Percentiles rank a stretch among this genome's conserved stretches.
Evolutionary conservation across 306 rosid genomes (phyloP).

Genomic region (Cucurbita pepo): DNA sequence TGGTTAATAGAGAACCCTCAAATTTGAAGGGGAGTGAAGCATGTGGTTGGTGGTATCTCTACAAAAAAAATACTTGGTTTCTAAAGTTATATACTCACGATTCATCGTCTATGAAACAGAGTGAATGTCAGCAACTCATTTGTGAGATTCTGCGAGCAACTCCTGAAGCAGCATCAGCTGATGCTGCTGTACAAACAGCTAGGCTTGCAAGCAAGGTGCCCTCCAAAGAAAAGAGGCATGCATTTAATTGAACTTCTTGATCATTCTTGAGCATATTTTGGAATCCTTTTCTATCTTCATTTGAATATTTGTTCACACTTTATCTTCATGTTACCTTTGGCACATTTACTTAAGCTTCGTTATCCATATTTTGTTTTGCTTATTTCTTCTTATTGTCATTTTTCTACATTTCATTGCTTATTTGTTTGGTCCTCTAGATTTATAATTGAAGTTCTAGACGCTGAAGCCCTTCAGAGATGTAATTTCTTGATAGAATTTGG

Average conservation of each 20-base stretch:
- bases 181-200: conserved; percentile 98
- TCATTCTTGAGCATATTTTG: not conserved
- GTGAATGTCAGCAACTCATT: conserved; percentile 98
- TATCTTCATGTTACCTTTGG: not conserved
- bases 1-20: not conserved
- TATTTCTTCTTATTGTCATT: not conserved
- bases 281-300: not conserved
- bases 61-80: not conserved
- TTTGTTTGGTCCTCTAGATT: not conserved
- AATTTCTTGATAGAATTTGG: not conserved
- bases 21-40: not conserved
- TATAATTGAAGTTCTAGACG: not conserved
- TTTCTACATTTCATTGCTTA: not conserved
- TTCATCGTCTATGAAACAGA: conserved; percentile 28
- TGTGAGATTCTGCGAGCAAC: conserved; percentile 98
- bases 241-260: conserved; percentile 6
- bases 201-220: conserved; percentile 93
- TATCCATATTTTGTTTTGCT: not conserved
- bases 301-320: not conserved
- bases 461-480: not conserved
- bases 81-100: not conserved
- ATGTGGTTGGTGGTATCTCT: not conserved
- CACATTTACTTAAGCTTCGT: not conserved
- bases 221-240: conserved; percentile 80
- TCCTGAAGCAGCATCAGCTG: conserved; percentile 98